Evolutionary conservation across 805 yeast genomes (phyloP).

Genomic region (Millerago galiae): DNA sequence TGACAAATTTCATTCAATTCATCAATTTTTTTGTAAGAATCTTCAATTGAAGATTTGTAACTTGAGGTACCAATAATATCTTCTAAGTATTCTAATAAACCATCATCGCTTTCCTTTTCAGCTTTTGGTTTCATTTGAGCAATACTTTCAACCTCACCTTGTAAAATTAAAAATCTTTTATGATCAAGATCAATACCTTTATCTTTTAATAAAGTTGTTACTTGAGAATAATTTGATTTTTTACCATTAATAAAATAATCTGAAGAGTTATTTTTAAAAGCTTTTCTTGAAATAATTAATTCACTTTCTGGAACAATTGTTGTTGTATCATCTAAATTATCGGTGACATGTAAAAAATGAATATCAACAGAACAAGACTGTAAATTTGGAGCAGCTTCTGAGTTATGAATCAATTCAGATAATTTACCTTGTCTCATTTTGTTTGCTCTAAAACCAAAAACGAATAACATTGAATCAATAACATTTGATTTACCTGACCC

Average conservation of each 20-base stretch:
- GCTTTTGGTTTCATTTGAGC: slow-evolving; percentile 99
- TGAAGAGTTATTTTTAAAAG: slow-evolving; percentile 68
- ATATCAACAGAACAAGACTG: slow-evolving; percentile 86
- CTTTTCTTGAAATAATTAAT: slow-evolving; percentile 73
- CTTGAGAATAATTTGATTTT: slow-evolving; percentile 70
- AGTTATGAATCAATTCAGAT: slow-evolving; percentile 89
- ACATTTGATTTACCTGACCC: slow-evolving; percentile 98
- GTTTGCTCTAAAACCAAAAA: slow-evolving; percentile 92
- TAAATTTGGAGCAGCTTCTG: slow-evolving; percentile 62
- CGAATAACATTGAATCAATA: slow-evolving; percentile 92
- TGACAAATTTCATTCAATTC: slow-evolving; percentile 72
- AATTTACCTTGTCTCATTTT: slow-evolving; percentile 95
- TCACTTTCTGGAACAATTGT: slow-evolving; percentile 42
- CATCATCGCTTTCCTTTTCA: slow-evolving; percentile 87
- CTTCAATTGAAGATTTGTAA: slow-evolving; percentile 74
- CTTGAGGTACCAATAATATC: slow-evolving; percentile 93
- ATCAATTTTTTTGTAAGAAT: slow-evolving; percentile 53
- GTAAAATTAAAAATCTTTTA: slow-evolving; percentile 87
- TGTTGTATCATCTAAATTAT: slow-evolving; percentile 41
- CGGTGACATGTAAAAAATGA: slow-evolving; percentile 73
- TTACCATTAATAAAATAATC: slow-evolving; percentile 69
- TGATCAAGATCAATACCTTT: slow-evolving; percentile 94
- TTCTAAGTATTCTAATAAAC: slow-evolving; percentile 86
- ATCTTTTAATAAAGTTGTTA: slow-evolving; percentile 62
- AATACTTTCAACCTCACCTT: slow-evolving; percentile 97